A percentile compares a stretch with the other conserved stretches of the same genome.
Evolutionary conservation across 306 rosid genomes (phyloP).

Genomic region (Cyamopsis tetragonoloba): DNA sequence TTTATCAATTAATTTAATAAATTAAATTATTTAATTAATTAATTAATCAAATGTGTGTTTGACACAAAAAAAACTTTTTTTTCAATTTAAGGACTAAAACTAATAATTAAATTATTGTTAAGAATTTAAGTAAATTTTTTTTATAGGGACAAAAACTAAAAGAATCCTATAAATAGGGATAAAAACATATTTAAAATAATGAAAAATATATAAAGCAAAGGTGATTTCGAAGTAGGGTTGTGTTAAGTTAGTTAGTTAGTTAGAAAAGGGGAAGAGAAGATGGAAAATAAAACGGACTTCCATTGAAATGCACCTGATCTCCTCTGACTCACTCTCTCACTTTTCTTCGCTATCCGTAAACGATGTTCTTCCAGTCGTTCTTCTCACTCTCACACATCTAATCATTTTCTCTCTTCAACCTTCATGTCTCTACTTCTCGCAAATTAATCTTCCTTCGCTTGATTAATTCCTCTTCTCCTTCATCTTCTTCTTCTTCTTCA

Average conservation of each 20-base stretch:
- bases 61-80: no score
- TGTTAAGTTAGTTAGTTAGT: no score
- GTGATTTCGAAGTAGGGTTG: not conserved
- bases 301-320: constrained; percentile 8
- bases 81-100: no score
- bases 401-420: not conserved
- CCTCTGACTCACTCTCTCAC: not conserved
- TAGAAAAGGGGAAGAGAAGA: not conserved
- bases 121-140: no score
- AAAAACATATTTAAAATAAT: no score
- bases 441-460: not conserved
- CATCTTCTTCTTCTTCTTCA: not conserved
- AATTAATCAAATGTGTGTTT: no score
- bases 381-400: constrained; percentile 1
- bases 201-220: no score
- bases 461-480: not conserved
- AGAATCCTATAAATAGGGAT: no score
- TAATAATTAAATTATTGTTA: no score
- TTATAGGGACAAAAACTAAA: no score
- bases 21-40: no score
- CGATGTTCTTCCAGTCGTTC: constrained; percentile 30
- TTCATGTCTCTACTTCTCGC: constrained; percentile 12
- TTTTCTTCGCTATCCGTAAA: constrained; percentile 24
- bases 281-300: constrained; percentile 31
- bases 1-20: no score